Conservation (phyloP, 768 basidiomycete genomes). For the Multifurca ochricompacta region DNA sequence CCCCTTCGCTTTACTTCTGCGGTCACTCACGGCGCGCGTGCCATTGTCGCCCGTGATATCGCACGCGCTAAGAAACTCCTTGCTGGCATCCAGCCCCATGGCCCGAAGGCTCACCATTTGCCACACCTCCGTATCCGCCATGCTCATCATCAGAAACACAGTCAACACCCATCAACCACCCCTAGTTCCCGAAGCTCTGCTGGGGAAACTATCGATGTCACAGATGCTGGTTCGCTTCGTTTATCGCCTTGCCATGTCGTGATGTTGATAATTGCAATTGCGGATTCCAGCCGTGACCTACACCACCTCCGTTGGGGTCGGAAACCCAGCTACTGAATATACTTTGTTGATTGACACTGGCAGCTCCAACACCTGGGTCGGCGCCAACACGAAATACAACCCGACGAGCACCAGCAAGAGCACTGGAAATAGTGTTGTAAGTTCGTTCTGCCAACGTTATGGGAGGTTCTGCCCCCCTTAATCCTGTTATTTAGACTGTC, state of each 20-base stretch:
- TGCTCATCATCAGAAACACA: slow-evolving; percentile 20
- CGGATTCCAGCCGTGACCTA: slow-evolving; percentile 46
- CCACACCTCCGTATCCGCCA: slow-evolving; percentile 24
- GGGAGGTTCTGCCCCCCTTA: slow-evolving; percentile 35
- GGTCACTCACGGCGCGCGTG: slow-evolving; percentile 36
- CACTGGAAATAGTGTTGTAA: not conserved
- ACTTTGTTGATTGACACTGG: slow-evolving; percentile 32
- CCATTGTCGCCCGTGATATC: slow-evolving; percentile 46
- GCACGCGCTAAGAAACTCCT: slow-evolving; percentile 49
- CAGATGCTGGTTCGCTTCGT: slow-evolving; percentile 37
- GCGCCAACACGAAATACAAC: not conserved
- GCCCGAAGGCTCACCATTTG: slow-evolving; percentile 33
- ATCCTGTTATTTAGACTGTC: slow-evolving; percentile 34
- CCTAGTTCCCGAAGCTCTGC: slow-evolving; percentile 10
- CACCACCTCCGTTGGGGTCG: slow-evolving; percentile 44
- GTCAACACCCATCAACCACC: not conserved
- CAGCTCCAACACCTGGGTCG: slow-evolving; percentile 5
- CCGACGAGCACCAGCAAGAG: not conserved
- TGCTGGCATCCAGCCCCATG: slow-evolving; percentile 46
- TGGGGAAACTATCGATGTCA: slow-evolving; percentile 43
- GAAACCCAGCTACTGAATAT: slow-evolving; percentile 41
- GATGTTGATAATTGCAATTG: slow-evolving; percentile 9
- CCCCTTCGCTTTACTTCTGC: slow-evolving; percentile 41
- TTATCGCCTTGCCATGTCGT: not conserved
- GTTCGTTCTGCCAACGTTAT: slow-evolving; percentile 16